Evolutionary conservation across 2,329 filamentous ascomycete genomes (phyloP), one percentile per base, ranked within the genome.

Genomic region (Alternaria sp.): DNA sequence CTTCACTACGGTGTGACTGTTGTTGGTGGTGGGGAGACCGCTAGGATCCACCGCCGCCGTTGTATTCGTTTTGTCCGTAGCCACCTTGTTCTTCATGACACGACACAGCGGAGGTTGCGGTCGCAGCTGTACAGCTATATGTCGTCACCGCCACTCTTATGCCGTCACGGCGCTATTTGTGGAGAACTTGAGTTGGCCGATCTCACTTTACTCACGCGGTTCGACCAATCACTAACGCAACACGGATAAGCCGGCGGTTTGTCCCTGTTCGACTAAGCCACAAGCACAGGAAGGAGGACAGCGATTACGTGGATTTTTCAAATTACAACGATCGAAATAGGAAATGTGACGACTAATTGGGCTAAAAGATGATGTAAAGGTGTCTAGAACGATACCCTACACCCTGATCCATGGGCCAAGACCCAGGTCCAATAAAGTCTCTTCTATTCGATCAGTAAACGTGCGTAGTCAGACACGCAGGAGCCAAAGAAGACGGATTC

Each of bases 41-140:
- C 51, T 66, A 62, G 11, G 62, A 53, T 40, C 58, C 60, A 14
- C 58, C 53, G 2, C 46, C 28, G 49, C 60, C 58, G 36, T 66
- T 63, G 29, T 59, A 46, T 9, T 49, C 46, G 26, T 57, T 51
- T 26, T 51, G 45, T 31, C 49, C 52, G 3, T 61, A 61, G 9
- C 54, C 54, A 7, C 41, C 29, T n/a, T 61, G 58, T 41, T 60
- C 51, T 28, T 41, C 31, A 36, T 50, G 48, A 50, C 33, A 50
- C 41, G 23, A 44, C 0, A 44, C 24, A 17, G 10, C 6, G 11
- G 5, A 29, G 9, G 48, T 50, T n/a, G 48, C 10, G n/a, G 21
- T 33, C 23, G 31, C 44, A 48, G 28, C 9, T 34, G 34, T 33
- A 9, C 50, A 57, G 55, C 55, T 50, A 57, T 42, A 53, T 28